These are phyloP conservation scores for Saccharomycopsis guyanensis DNA, from an alignment of 805 yeast species.

Conservation along the genomic window DNA sequence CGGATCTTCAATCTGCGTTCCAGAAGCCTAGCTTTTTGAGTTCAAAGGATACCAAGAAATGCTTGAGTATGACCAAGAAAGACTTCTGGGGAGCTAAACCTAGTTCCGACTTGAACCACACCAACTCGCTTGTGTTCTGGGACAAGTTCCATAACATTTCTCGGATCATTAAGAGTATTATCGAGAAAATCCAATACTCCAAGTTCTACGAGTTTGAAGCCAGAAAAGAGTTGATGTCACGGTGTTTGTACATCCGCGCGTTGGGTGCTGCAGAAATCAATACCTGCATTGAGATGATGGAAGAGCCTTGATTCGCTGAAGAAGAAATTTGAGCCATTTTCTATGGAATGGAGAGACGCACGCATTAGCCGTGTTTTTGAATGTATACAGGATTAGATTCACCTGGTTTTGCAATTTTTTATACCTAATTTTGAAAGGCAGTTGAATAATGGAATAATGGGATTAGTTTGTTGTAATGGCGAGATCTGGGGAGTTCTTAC, in stretches of 20 bases:
- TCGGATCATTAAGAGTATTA: conserved; percentile 64
- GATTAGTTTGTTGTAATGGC: too few species aligned
- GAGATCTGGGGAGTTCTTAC: too few species aligned
- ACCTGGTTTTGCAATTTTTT: too few species aligned
- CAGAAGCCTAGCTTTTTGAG: conserved; percentile 2
- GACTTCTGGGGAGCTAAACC: conserved; percentile 27
- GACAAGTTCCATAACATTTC: conserved; percentile 72
- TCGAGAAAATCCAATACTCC: conserved; percentile 83
- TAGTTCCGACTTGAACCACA: conserved; percentile 22
- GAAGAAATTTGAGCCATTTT: too few species aligned
- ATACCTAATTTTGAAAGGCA: too few species aligned
- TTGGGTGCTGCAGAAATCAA: conserved; percentile 66
- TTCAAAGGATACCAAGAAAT: neutral
- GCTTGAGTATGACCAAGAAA: neutral
- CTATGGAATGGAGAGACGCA: too few species aligned
- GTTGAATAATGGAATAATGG: too few species aligned
- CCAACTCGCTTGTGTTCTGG: conserved; percentile 51
- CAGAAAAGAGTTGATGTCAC: conserved; percentile 63
- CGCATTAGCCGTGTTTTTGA: too few species aligned
- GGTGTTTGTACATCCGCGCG: conserved; percentile 74
- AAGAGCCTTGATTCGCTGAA: neutral
- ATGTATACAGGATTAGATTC: too few species aligned
- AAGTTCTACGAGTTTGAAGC: conserved; percentile 49
- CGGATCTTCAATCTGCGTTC: conserved; percentile 53
- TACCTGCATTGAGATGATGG: conserved; percentile 25